Percentiles rank a stretch among this genome's conserved stretches.
These are phyloP conservation scores for Nitzschia palea DNA, from an alignment of 108 stramenopile species.

Conservation along the genomic window DNA sequence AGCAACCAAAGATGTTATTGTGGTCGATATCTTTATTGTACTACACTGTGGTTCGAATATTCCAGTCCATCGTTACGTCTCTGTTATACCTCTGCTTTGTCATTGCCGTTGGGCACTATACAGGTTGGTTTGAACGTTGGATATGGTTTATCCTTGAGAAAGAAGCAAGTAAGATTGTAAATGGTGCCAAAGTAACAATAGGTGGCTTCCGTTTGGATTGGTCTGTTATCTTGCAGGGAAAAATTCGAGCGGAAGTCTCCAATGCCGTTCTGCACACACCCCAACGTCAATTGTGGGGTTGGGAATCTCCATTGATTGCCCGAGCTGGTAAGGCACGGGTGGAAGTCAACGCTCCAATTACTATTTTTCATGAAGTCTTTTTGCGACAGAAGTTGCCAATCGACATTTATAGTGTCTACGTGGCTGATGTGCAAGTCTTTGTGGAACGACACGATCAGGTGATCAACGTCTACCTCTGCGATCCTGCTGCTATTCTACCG, in stretches of 20 bases:
- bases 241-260: slow-evolving; percentile 25
- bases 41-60: not conserved
- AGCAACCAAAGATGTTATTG: slow-evolving; percentile 7
- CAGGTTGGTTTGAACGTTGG: slow-evolving; percentile 53
- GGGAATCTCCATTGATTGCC: slow-evolving; percentile 59
- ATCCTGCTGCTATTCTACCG: slow-evolving; percentile 38
- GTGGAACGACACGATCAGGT: slow-evolving; percentile 53
- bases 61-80: not conserved
- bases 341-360: slow-evolving; percentile 36
- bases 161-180: slow-evolving; percentile 28
- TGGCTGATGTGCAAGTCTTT: slow-evolving; percentile 63
- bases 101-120: slow-evolving; percentile 23
- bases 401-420: slow-evolving; percentile 42
- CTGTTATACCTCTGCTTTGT: slow-evolving; percentile 15
- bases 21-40: not conserved
- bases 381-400: slow-evolving; percentile 27
- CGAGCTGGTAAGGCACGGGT: slow-evolving; percentile 45
- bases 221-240: slow-evolving; percentile 31
- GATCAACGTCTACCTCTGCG: slow-evolving; percentile 58
- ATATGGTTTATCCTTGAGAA: slow-evolving; percentile 44
- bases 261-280: slow-evolving; percentile 55
- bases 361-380: slow-evolving; percentile 22
- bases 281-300: slow-evolving; percentile 43
- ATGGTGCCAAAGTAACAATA: slow-evolving; percentile 47
- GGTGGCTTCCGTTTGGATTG: slow-evolving; percentile 45